Evolutionary conservation across 2,329 filamentous ascomycete genomes (phyloP).

Genomic region (Blumeria graminis): DNA sequence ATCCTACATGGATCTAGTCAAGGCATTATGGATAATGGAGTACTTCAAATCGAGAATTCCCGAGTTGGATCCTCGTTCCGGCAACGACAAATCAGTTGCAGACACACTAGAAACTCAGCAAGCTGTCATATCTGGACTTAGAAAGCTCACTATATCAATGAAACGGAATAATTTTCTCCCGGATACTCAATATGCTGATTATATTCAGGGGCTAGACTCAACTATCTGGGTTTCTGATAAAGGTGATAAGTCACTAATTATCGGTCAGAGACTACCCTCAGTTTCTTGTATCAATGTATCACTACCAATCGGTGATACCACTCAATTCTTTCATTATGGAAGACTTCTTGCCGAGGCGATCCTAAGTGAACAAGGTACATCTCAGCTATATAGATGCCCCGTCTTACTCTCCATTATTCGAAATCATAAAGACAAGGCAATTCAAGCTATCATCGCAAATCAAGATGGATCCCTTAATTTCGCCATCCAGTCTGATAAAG

Average conservation of each 20-base stretch:
- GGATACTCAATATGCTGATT: slow-evolving; percentile 33
- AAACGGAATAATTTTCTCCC: slow-evolving; percentile 60
- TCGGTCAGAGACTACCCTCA: slow-evolving; percentile 9
- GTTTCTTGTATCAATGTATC: slow-evolving; percentile 30
- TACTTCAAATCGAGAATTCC: slow-evolving; percentile 19
- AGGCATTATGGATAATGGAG: slow-evolving; percentile 57
- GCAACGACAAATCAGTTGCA: slow-evolving; percentile 10
- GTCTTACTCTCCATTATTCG: slow-evolving; percentile 57
- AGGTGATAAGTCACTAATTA: slow-evolving; percentile 11
- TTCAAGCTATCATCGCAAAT: slow-evolving; percentile 53
- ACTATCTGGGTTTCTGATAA: slow-evolving; percentile 56
- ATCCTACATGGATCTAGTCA: slow-evolving; percentile 65
- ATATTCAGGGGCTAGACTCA: slow-evolving; percentile 60
- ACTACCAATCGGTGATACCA: slow-evolving; percentile 54
- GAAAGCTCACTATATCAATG: slow-evolving; percentile 60
- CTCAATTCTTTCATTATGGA: slow-evolving; percentile 53
- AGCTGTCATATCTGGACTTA: slow-evolving; percentile 37
- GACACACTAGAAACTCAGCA: slow-evolving; percentile 26
- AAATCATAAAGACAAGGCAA: slow-evolving; percentile 39
- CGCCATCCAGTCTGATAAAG: slow-evolving; percentile 42
- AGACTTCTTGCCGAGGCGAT: slow-evolving; percentile 52
- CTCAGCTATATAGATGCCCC: slow-evolving; percentile 43
- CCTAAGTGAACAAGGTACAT: slow-evolving; percentile 47
- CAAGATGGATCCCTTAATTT: slow-evolving; percentile 59
- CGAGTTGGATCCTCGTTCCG: slow-evolving; percentile 6